Percentiles rank a stretch among this genome's conserved stretches.
phyloP scores from a whole-genome alignment of 768 basidiomycete genomes.

The Mrakia hoshinonis region DNA sequence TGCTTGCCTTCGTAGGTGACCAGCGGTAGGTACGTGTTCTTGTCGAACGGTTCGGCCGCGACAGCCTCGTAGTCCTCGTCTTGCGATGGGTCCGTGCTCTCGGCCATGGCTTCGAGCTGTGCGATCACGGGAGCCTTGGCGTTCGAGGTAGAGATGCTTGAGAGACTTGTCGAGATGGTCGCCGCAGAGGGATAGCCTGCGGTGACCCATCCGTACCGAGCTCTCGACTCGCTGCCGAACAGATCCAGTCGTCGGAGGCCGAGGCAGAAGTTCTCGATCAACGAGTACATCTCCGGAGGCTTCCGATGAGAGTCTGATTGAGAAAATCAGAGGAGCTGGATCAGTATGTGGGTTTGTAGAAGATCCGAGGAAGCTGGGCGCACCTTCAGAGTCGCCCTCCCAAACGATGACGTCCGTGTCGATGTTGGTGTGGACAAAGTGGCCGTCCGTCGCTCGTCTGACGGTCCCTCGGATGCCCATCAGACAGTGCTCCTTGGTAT shows the following conservation, averaged over 20 bases:
- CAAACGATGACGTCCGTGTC: constrained; percentile 96
- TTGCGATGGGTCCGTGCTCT: not conserved
- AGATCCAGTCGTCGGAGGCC: constrained; percentile 84
- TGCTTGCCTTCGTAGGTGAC: constrained; percentile 1
- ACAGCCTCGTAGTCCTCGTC: not conserved
- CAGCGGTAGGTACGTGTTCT: not conserved
- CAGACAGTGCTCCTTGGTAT: constrained; percentile 90
- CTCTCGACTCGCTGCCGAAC: constrained; percentile 59
- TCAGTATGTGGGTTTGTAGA: no score
- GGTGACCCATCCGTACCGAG: constrained; percentile 89
- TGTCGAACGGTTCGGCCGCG: constrained; percentile 1
- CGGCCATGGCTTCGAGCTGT: constrained; percentile 1
- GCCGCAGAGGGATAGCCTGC: constrained; percentile 38
- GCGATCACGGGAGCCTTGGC: not conserved
- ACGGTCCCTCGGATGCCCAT: constrained; percentile 98
- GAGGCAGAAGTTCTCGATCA: constrained; percentile 96
- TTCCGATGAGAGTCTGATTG: constrained; percentile 63
- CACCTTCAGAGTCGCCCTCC: constrained; percentile 69
- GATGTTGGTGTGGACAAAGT: constrained; percentile 95
- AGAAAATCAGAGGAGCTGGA: not conserved
- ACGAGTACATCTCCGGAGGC: constrained; percentile 89
- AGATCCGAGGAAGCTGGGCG: constrained; percentile 15
- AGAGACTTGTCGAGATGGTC: not conserved
- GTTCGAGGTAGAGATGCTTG: not conserved
- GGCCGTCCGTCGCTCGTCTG: constrained; percentile 81